Conservation (phyloP, 1,284 basidiomycete species). For the Ceratobasidium sp. region DNA sequence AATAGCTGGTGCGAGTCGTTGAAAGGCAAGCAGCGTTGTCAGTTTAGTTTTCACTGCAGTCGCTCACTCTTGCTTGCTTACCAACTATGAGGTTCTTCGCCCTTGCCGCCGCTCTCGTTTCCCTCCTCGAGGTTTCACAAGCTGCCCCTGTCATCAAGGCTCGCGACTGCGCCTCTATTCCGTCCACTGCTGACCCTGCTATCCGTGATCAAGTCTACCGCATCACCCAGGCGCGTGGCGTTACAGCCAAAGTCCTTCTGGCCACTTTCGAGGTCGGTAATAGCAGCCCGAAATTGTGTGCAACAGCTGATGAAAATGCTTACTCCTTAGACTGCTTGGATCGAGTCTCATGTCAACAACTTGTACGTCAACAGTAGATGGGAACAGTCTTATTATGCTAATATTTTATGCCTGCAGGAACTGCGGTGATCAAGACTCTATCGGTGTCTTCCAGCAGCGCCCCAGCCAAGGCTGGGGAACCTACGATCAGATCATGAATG, state of each 20-base stretch:
- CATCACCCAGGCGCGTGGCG: slow-evolving; percentile 32
- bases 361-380: not conserved
- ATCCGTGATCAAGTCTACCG: slow-evolving; percentile 33
- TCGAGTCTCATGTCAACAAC: slow-evolving; percentile 28
- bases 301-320: not conserved
- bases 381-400: not conserved
- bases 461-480: slow-evolving; percentile 42
- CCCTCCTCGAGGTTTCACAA: slow-evolving; percentile 19
- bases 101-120: slow-evolving; percentile 2
- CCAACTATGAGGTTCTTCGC: slow-evolving; percentile 24
- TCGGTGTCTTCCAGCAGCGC: slow-evolving; percentile 44
- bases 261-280: slow-evolving; percentile 26
- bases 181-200: slow-evolving; percentile 21
- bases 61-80: not conserved
- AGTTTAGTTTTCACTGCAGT: not conserved
- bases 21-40: not conserved
- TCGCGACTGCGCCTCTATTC: slow-evolving; percentile 29
- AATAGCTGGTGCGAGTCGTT: not conserved
- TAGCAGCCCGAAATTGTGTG: no score
- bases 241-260: slow-evolving; percentile 31
- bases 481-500: slow-evolving; percentile 42
- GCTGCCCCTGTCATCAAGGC: slow-evolving; percentile 33
- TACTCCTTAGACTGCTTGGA: not conserved
- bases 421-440: slow-evolving; percentile 42
- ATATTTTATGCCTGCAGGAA: not conserved